Conservation (phyloP, 2,329 filamentous ascomycete species). For the Colletotrichum endophyticum region DNA sequence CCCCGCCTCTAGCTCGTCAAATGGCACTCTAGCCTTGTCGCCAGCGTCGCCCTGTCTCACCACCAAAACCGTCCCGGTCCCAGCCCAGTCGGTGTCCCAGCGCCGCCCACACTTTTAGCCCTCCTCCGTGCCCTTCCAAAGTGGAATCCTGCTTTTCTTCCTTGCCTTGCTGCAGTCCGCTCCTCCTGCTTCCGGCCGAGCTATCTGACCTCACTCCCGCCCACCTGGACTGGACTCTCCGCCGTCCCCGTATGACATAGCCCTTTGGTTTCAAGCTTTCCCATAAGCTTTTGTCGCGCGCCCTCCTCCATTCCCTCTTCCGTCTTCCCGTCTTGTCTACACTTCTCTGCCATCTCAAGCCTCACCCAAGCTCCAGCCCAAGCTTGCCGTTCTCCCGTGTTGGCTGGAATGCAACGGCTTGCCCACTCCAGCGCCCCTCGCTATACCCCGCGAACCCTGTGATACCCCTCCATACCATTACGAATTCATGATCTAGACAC, state of each 20-base stretch:
- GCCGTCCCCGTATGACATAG: constrained; percentile 8
- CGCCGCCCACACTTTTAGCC: constrained; percentile 3
- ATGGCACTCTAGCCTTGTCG: constrained; percentile 3
- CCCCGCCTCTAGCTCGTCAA: constrained; percentile 4
- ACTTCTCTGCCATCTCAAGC: not conserved
- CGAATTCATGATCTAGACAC: not conserved
- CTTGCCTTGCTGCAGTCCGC: not conserved
- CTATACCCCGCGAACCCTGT: not conserved
- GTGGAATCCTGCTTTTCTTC: not conserved
- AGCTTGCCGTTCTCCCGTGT: not conserved
- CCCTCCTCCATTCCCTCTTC: not conserved
- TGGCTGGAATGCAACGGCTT: not conserved
- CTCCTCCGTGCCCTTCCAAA: not conserved
- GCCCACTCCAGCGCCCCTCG: not conserved
- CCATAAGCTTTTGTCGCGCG: constrained; percentile 6
- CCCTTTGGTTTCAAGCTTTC: constrained; percentile 7
- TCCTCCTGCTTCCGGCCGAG: constrained; percentile 3
- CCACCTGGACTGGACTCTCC: not conserved
- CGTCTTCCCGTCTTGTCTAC: constrained; percentile 7
- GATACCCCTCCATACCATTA: constrained; percentile 6
- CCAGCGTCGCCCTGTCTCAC: constrained; percentile 32
- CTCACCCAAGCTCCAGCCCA: not conserved
- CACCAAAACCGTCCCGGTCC: constrained; percentile 5
- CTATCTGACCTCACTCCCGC: not conserved
- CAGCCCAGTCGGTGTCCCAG: not conserved